These are phyloP conservation scores for Apiotrichum gracile DNA, from an alignment of 1,284 basidiomycete species.

Conservation along the genomic window DNA sequence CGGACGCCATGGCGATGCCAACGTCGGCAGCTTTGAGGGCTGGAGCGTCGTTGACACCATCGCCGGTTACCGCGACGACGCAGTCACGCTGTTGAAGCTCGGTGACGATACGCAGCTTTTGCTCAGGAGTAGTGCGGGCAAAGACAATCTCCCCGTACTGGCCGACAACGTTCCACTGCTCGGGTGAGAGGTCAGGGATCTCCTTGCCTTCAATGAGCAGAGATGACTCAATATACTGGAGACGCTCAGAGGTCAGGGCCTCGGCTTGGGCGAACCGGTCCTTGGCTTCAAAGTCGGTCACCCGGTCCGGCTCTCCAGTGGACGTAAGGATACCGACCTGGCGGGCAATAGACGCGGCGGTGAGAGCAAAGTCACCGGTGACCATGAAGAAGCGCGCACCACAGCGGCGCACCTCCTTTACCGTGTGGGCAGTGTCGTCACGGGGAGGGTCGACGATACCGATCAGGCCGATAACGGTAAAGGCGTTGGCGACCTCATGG, in stretches of 20 bases:
- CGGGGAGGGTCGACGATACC: constrained; percentile 62
- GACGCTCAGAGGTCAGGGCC: background rate
- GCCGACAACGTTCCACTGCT: constrained; percentile 53
- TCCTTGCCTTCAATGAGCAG: constrained; percentile 56
- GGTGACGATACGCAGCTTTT: constrained; percentile 64
- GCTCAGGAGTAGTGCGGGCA: constrained; percentile 64
- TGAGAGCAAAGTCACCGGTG: constrained; percentile 56
- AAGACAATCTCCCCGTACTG: constrained; percentile 65
- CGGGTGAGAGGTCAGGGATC: constrained; percentile 49
- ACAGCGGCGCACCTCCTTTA: constrained; percentile 54
- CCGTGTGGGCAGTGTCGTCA: constrained; percentile 54
- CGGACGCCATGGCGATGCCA: constrained; percentile 51
- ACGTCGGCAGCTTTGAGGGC: constrained; percentile 52
- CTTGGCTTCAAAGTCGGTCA: constrained; percentile 17
- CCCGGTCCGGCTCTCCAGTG: constrained; percentile 43
- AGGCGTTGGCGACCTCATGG: constrained; percentile 34
- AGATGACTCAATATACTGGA: constrained; percentile 19
- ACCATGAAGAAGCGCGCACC: constrained; percentile 64
- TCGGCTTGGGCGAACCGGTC: constrained; percentile 21
- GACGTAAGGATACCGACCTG: constrained; percentile 58
- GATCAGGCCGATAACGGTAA: constrained; percentile 58
- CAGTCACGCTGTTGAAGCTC: constrained; percentile 55
- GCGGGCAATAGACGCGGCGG: constrained; percentile 54
- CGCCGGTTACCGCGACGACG: constrained; percentile 57
- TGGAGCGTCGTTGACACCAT: constrained; percentile 68